Evolutionary conservation across 352 stramenopile species (phyloP).

Genomic region (Globisporangium spinosum): DNA sequence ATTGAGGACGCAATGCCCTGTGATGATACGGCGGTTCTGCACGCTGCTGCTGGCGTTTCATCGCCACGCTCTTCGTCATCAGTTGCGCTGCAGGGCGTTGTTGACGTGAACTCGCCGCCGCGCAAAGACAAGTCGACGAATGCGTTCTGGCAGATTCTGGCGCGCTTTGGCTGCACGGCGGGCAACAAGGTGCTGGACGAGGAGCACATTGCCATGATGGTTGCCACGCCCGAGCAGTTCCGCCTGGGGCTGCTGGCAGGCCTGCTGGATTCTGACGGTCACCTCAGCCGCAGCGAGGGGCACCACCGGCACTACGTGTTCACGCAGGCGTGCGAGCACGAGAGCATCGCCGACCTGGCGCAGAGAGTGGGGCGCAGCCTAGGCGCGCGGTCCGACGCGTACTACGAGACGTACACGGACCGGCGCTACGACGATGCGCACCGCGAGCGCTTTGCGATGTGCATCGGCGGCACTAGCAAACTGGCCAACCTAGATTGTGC

Average conservation of each 20-base stretch:
- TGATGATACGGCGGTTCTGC: slow-evolving; percentile 3
- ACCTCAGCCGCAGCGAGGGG: slow-evolving; percentile 7
- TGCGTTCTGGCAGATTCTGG: slow-evolving; percentile 11
- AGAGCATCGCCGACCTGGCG: slow-evolving; percentile 11
- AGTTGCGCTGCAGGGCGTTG: slow-evolving; percentile 5
- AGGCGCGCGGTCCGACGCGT: slow-evolving; percentile 5
- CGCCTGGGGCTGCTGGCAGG: slow-evolving; percentile 6
- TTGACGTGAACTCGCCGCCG: neutral
- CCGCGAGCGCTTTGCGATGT: slow-evolving; percentile 10
- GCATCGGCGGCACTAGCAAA: slow-evolving; percentile 6
- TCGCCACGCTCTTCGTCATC: slow-evolving; percentile 5
- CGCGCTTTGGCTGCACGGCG: slow-evolving; percentile 7
- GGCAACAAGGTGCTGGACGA: slow-evolving; percentile 9
- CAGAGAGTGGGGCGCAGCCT: slow-evolving; percentile 8
- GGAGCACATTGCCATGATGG: slow-evolving; percentile 10
- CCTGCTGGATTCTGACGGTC: slow-evolving; percentile 6
- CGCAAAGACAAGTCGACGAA: slow-evolving; percentile 9
- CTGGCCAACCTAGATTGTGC: slow-evolving; percentile 8
- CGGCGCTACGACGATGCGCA: neutral
- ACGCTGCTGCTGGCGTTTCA: slow-evolving; percentile 1
- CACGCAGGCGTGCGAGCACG: slow-evolving; percentile 6
- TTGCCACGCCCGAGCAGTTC: slow-evolving; percentile 11
- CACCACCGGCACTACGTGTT: slow-evolving; percentile 7
- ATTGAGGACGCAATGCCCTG: slow-evolving; percentile 1
- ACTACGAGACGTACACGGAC: slow-evolving; percentile 8